Base-by-base conservation (phyloP, 441 rosid genomes). In the Adansonia madagascariensis region DNA sequence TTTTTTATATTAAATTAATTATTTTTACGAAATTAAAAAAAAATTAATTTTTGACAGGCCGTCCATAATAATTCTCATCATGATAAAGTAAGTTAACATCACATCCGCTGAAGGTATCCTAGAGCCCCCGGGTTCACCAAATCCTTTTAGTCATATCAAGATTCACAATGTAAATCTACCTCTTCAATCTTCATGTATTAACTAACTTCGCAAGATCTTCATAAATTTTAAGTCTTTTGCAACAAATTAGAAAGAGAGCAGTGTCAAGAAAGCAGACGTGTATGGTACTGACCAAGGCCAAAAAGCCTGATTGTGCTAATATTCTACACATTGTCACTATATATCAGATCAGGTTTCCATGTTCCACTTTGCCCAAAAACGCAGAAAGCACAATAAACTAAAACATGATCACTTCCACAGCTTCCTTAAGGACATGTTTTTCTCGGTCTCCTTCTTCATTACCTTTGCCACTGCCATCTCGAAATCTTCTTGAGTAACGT, bases 361-460 rank as follows among this genome's bases (percentile, higher is more conserved):
- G 20, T 70, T 31, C 60, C 43, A 20, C 12, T 70, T 14, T 60
- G 20, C 47, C 10, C 69, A 27, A 35, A 35, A 6, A 66, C 22
- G 3, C 17, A 50, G 1, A 47, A 12, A 12, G 39, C 20, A 49
- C n/a, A 22, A 22, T 14, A 24, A 50, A 50, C 6, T 27, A 24
- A 22, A 56, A 18, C 8, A 12, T 17, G 43, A 74, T 74, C 78
- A 84, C 87, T 94, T 94, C 98, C 97, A 94, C 4, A 94, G 88
- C 86, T 94, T 94, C 77, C 96, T 86, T 73, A 94, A 65, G 6
- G 98, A 94, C 98, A 94, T 92, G 85, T 94, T 94, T 88, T 94
- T 94, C 88, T 94, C 97, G 0, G 96, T 92, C 78, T 94, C 98
- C 86, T 94, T 94, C 92, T 94, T 94, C 98, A 94, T 94, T 8